Percentiles rank a stretch among this genome's conserved stretches.
phyloP scores from a whole-genome alignment of 352 stramenopile genomes.

The Phytophthora aleatoria region DNA sequence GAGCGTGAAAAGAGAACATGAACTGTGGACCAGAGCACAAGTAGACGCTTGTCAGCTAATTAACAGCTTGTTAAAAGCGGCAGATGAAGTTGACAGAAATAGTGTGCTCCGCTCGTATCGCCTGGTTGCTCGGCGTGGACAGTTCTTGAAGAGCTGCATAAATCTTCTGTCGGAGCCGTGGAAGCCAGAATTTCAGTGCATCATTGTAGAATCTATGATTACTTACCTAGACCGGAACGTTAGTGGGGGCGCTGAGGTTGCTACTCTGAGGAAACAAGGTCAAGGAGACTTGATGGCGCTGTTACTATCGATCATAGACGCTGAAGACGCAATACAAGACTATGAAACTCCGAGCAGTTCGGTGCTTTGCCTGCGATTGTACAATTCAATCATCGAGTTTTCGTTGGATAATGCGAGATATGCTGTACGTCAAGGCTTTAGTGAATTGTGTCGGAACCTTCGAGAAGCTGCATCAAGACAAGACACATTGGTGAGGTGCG shows the following conservation, averaged over 20 bases:
- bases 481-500: background rate
- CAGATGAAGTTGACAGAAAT: background rate
- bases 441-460: background rate
- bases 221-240: slow-evolving; percentile 17
- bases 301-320: background rate
- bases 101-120: slow-evolving; percentile 9
- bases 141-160: slow-evolving; percentile 14
- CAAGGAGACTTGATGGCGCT: slow-evolving; percentile 20
- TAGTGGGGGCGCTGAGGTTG: slow-evolving; percentile 16
- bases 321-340: background rate
- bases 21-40: slow-evolving; percentile 8
- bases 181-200: background rate
- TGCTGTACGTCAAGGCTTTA: background rate
- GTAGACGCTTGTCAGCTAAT: slow-evolving; percentile 2
- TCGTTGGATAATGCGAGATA: slow-evolving; percentile 18
- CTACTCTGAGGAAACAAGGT: slow-evolving; percentile 5
- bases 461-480: background rate
- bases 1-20: background rate
- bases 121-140: slow-evolving; percentile 10
- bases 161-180: slow-evolving; percentile 6
- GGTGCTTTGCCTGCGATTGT: slow-evolving; percentile 9
- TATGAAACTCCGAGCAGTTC: background rate
- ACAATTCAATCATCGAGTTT: slow-evolving; percentile 22
- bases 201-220: slow-evolving; percentile 7
- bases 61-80: background rate